Base-by-base conservation (phyloP, 169 alveolate genomes). In the Ichthyophthirius multifiliis region DNA sequence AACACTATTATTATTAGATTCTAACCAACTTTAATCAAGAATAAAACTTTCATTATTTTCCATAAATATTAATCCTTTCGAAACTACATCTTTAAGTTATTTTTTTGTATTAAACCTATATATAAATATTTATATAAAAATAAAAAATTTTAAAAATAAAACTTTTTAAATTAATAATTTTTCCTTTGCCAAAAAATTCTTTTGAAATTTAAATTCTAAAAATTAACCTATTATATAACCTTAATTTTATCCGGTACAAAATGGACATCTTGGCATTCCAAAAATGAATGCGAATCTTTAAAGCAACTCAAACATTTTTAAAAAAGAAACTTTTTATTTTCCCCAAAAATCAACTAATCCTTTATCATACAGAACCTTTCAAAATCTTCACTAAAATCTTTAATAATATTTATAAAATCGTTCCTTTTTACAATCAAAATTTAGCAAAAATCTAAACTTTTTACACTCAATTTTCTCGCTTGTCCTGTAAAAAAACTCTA, bases 401-500 rank as follows among this genome's bases (percentile, higher is more conserved):
- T 34, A 4, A 39, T 16, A 2, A 44, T 18, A 5, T 67, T 37
- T 18, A 67, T 18, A 41, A 67, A 67, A 34, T 34, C 62, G 18
- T 44, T 20, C 41, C 77, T 67, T 16, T 67, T 39, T 18, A 67
- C 41, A 1, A 41, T 37, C 31, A 67, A 67, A 18, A 67, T 18
- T 15, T 67, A 23, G 27, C 62, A 18, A 30, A 67, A 67, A 15
- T 35, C 43, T 32, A 37, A n/a, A 44, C 77, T 35, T 67, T 62
- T 5, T 1, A 67, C 30, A 34, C 46, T 67, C 5, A 37, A 67
- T n/a, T 67, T 34, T 67, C 39, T 41, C 0, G 46, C 41, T 18
- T 18, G 41, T 4, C 77, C 77, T 7, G 77, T 67, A 39, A 67
- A 67, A 67, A 67, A 67, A 3, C 62, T 32, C n/a, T 34, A 34